Evolutionary conservation across 768 basidiomycete genomes (phyloP).

Genomic region (Calvatia gigantea): DNA sequence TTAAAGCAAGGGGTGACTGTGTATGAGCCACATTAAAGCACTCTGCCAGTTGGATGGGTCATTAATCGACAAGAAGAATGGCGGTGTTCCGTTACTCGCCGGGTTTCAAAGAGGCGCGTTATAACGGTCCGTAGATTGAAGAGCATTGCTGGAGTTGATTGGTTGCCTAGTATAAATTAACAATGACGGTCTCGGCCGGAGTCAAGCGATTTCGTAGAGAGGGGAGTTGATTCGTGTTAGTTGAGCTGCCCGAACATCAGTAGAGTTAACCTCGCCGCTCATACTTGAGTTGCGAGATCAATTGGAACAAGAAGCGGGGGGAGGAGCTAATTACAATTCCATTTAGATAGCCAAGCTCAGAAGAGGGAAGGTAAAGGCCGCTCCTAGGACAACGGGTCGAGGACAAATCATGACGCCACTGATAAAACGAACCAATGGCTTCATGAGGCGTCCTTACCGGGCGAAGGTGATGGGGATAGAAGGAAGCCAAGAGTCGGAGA

Average conservation of each 20-base stretch:
- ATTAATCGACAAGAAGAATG: not conserved
- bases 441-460: not conserved
- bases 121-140: not conserved
- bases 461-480: not conserved
- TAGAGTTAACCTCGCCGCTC: not conserved
- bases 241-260: not conserved
- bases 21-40: too few species aligned
- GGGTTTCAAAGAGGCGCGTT: not conserved
- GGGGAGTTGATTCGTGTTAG: too few species aligned
- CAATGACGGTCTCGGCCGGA: not conserved
- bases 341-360: not conserved
- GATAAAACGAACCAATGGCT: not conserved
- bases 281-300: not conserved
- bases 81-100: not conserved
- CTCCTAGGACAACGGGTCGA: not conserved
- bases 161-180: not conserved
- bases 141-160: not conserved
- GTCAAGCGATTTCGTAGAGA: not conserved
- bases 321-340: not conserved
- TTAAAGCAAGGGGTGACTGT: too few species aligned
- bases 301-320: not conserved
- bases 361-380: not conserved
- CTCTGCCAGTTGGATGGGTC: too few species aligned
- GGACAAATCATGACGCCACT: not conserved
- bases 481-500: not conserved